These are phyloP conservation scores for Colletotrichum simmondsii DNA, from an alignment of 2,329 filamentous ascomycete genomes.

Conservation along the genomic window DNA sequence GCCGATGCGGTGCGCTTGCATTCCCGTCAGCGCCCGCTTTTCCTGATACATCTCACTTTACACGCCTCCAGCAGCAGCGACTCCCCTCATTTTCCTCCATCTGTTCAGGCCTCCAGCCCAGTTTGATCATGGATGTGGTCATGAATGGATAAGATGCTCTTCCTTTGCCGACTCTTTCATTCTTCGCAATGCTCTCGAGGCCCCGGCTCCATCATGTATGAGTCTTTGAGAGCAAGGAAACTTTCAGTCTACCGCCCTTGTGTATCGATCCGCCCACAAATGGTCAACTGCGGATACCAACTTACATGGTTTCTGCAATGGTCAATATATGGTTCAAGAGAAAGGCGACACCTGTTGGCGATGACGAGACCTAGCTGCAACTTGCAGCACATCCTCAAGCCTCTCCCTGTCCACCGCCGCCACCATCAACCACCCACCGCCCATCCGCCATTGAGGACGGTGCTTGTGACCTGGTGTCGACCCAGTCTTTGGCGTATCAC, in stretches of 20 bases:
- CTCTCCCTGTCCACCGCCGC: neutral
- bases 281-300: neutral
- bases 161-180: neutral
- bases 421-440: slow-evolving; percentile 12
- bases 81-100: neutral
- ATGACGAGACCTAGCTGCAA: slow-evolving; percentile 1
- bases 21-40: slow-evolving; percentile 17
- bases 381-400: neutral
- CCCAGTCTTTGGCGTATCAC: slow-evolving; percentile 8
- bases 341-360: neutral
- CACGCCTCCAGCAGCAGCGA: neutral
- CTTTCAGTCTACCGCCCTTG: neutral
- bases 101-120: neutral
- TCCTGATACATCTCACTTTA: slow-evolving; percentile 13
- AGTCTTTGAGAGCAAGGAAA: neutral
- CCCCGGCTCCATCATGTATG: neutral
- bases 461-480: slow-evolving; percentile 29
- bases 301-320: neutral
- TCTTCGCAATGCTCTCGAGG: neutral
- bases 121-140: neutral
- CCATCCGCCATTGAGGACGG: neutral
- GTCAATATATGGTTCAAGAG: neutral
- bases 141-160: neutral
- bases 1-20: slow-evolving; percentile 2
- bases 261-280: neutral